phyloP scores from a whole-genome alignment of 225 moss, liverwort and hornwort genomes.

The Physcomitrium patens region DNA sequence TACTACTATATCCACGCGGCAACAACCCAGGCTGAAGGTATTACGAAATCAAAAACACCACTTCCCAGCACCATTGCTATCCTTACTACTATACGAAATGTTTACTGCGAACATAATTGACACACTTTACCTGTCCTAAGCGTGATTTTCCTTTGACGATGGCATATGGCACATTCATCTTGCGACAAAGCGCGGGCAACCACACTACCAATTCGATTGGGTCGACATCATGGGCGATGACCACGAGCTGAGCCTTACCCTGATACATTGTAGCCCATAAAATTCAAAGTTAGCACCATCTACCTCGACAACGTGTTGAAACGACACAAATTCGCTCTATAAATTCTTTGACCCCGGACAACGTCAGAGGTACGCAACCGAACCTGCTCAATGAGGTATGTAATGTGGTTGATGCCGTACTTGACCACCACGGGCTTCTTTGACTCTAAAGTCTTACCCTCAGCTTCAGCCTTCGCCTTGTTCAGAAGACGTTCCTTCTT shows the following conservation, averaged over 20 bases:
- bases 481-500: conserved; percentile 82
- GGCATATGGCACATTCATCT: conserved; percentile 79
- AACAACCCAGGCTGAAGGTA: too few species aligned
- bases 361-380: not conserved
- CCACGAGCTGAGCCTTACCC: conserved; percentile 89
- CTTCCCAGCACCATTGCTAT: too few species aligned
- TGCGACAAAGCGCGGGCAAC: conserved; percentile 85
- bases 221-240: conserved; percentile 84
- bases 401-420: conserved; percentile 80
- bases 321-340: not conserved
- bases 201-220: conserved; percentile 82
- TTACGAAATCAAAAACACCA: too few species aligned
- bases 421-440: conserved; percentile 88
- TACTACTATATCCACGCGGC: not conserved
- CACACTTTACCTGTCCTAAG: conserved; percentile 46
- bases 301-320: not conserved
- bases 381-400: conserved; percentile 83
- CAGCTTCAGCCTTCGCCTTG: conserved; percentile 78
- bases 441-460: conserved; percentile 72
- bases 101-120: not conserved
- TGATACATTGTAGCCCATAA: conserved; percentile 11
- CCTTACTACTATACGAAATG: not conserved
- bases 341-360: not conserved
- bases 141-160: conserved; percentile 85
- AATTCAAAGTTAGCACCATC: not conserved